A percentile compares a stretch with the other conserved stretches of the same genome.
Evolutionary conservation across 2,329 filamentous ascomycete genomes (phyloP).

Genomic region (Cladorrhinum sp.): DNA sequence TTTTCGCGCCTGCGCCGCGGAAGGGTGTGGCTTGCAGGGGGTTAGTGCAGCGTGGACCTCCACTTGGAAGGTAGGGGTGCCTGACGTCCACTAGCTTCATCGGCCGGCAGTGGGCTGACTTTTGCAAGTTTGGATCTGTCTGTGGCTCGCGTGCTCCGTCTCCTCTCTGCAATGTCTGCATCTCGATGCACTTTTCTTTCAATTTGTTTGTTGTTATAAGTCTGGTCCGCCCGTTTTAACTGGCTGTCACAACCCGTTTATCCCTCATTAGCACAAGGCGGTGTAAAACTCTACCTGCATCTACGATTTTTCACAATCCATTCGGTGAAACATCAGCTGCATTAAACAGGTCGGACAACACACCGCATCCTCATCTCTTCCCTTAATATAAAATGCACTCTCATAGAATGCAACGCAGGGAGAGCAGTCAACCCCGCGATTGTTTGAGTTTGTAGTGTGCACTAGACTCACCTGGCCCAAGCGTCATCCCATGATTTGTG

Average conservation of each 20-base stretch:
- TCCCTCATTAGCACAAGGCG: not conserved
- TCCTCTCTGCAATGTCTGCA: no score
- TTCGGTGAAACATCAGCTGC: not conserved
- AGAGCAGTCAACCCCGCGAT: not conserved
- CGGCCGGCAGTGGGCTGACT: conserved; percentile 11
- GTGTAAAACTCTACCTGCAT: not conserved
- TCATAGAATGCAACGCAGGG: not conserved
- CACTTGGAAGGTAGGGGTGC: conserved; percentile 1
- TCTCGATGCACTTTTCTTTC: not conserved
- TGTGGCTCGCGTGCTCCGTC: not conserved
- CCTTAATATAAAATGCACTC: not conserved
- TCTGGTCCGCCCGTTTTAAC: not conserved
- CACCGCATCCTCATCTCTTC: not conserved
- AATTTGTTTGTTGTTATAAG: not conserved
- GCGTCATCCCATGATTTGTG: not conserved
- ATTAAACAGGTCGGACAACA: not conserved
- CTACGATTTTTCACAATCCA: not conserved
- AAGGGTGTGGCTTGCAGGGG: not conserved
- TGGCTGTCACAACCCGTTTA: not conserved
- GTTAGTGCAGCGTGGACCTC: not conserved
- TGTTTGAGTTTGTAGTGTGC: not conserved
- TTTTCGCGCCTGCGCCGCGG: conserved; percentile 20
- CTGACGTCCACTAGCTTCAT: conserved; percentile 9
- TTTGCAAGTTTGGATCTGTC: not conserved
- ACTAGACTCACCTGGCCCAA: not conserved